Conservation (phyloP, 2,329 filamentous ascomycete species). For the Scytalidium lignicola region DNA sequence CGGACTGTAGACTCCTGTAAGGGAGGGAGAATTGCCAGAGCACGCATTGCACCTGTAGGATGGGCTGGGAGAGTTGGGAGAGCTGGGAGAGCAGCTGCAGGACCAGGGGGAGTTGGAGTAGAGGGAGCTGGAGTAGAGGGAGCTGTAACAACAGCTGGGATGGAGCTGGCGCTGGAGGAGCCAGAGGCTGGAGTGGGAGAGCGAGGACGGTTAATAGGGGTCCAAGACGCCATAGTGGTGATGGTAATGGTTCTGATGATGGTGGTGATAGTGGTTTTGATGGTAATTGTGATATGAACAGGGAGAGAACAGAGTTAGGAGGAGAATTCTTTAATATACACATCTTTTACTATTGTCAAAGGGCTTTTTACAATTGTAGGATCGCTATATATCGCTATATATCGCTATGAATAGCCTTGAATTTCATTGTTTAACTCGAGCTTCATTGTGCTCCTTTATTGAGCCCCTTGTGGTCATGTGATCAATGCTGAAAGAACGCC, state of each 20-base stretch:
- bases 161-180: background rate
- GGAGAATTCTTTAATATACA: too few relatives aligned
- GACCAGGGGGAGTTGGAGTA: background rate
- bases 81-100: background rate
- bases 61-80: slow-evolving; percentile 1
- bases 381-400: too few relatives aligned
- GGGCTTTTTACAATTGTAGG: too few relatives aligned
- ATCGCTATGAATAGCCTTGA: too few relatives aligned
- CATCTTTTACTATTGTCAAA: too few relatives aligned
- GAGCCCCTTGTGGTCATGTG: too few relatives aligned
- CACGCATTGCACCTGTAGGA: slow-evolving; percentile 1
- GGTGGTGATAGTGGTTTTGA: background rate
- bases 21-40: background rate
- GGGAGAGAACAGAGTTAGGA: too few relatives aligned
- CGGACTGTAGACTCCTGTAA: slow-evolving; percentile 2
- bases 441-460: too few relatives aligned
- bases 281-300: background rate
- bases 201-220: too few relatives aligned
- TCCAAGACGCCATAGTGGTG: background rate
- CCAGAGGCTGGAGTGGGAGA: too few relatives aligned
- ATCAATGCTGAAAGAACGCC: too few relatives aligned
- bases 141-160: background rate
- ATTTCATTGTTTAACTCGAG: too few relatives aligned
- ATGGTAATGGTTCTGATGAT: background rate
- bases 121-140: background rate